Percentiles rank a stretch among this genome's conserved stretches.
These are phyloP conservation scores for Myxozyma lipomycoides DNA, from an alignment of 805 yeast species.

Conservation along the genomic window DNA sequence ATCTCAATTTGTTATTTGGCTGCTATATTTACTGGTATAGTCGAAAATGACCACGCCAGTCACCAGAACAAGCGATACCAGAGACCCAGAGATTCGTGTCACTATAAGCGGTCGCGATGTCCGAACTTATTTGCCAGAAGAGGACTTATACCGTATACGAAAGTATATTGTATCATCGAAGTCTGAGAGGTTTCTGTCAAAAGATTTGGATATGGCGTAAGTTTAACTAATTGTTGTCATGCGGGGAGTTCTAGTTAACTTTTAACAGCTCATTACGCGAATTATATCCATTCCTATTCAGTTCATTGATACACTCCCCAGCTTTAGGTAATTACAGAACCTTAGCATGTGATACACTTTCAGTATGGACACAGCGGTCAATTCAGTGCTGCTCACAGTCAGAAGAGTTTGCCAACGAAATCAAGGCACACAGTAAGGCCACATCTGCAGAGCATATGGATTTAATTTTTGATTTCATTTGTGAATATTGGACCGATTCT, in stretches of 20 bases:
- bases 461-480: constrained; percentile 43
- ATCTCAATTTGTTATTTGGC: too few species aligned
- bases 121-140: not conserved
- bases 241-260: too few species aligned
- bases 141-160: constrained; percentile 4
- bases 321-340: constrained; percentile 43
- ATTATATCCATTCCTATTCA: constrained; percentile 35
- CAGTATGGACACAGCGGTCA: constrained; percentile 62
- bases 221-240: constrained; percentile 1
- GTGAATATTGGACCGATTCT: constrained; percentile 68
- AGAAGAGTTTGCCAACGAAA: constrained; percentile 8
- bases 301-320: constrained; percentile 35
- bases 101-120: not conserved
- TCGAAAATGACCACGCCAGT: not conserved
- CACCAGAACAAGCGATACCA: not conserved
- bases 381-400: constrained; percentile 38
- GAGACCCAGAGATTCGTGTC: not conserved
- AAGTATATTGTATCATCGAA: constrained; percentile 7
- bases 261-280: constrained; percentile 4
- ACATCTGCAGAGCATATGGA: constrained; percentile 22
- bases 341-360: constrained; percentile 53
- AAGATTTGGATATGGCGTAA: constrained; percentile 1
- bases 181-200: constrained; percentile 4
- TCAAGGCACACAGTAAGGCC: not conserved
- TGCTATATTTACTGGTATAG: not conserved